Base-by-base conservation (phyloP, 2,329 filamentous ascomycete species). In the Trichoderma koningii region DNA sequence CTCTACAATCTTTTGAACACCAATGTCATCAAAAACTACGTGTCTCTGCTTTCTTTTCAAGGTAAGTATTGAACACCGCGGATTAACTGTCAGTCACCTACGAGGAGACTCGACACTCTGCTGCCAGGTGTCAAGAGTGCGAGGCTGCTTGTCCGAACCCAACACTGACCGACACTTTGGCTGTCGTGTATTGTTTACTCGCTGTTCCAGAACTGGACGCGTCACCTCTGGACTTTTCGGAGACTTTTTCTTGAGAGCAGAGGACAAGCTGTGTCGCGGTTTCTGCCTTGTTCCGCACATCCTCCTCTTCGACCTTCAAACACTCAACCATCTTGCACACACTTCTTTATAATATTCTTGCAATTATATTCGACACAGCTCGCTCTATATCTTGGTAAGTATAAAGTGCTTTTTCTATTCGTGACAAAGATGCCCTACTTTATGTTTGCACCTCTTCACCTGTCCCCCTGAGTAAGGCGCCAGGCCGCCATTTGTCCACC, bases 401-500 rank as follows among this genome's bases (percentile, higher is more conserved):
- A 12, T 3, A 26, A 5, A 12, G 1, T 14, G 14, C 5, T 14
- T 14, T 38, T 14, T 34, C 9, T 7, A 9, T 30, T 30, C n/a
- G 17, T 52, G 50, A 19, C 34, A 4, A 14, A 2, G 10, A 14
- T 38, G 10, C 21, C 21, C 21, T 23, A 23, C 7, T 30, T 30
- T 30, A 7, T 30, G 2, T 38, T 7, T 55, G 23, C 23, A 26
- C n/a, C 41, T 7, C 7, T 28, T 3, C 12, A 7, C n/a, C 7
- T 15, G 1, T 15, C 19, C n/a, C 7, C 9, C 41, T 50, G 52
- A 56, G 30, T 34, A 17, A 44, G 44, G 42, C 50, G 44, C 14
- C 30, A 64, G 38, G 51, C 9, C 30, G 12, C 30, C 26, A 30
- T 15, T 23, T 63, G 61, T 56, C 61, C 61, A 41, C 17, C 21